Percentiles rank a stretch among this genome's conserved stretches.
These are phyloP conservation scores for Pyropia haitanensis DNA, from an alignment of 23 red algal species.

Conservation along the genomic window DNA sequence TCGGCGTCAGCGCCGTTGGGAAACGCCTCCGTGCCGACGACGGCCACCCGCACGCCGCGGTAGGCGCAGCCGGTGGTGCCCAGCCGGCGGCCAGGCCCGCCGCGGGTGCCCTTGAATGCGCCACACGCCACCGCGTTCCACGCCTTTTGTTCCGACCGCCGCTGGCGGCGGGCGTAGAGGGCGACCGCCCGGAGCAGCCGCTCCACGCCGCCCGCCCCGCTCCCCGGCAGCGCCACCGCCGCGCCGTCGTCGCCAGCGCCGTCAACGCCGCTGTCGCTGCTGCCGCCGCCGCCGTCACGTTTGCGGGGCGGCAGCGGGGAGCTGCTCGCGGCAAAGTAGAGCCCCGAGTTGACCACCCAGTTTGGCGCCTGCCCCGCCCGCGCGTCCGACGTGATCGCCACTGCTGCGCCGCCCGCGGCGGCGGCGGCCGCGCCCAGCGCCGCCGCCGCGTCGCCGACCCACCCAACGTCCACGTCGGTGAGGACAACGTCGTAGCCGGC, in stretches of 20 bases:
- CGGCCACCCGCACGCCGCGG: background rate
- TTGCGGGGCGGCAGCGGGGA: too few species aligned
- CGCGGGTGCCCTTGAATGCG: conserved; percentile 37
- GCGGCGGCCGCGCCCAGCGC: conserved; percentile 1
- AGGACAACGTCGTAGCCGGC: conserved; percentile 75
- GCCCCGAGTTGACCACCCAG: conserved; percentile 70
- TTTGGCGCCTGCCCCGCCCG: conserved; percentile 17
- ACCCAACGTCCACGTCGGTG: conserved; percentile 74
- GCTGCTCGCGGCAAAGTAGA: conserved; percentile 34
- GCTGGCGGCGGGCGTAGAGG: conserved; percentile 19
- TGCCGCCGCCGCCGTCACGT: too few species aligned
- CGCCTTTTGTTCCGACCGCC: conserved; percentile 76
- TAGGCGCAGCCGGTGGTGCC: conserved; percentile 16
- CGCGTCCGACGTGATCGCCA: conserved; percentile 50
- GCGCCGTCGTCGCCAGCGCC: too few species aligned
- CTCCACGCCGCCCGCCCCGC: too few species aligned
- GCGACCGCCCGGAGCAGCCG: conserved; percentile 25
- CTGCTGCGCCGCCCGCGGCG: conserved; percentile 3
- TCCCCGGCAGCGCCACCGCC: too few species aligned
- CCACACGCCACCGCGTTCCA: conserved; percentile 92
- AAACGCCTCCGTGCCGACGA: conserved; percentile 18
- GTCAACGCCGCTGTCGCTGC: too few species aligned
- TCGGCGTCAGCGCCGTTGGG: conserved; percentile 57
- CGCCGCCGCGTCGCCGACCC: conserved; percentile 29
- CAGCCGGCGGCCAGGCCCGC: conserved; percentile 37